A percentile compares a stretch with the other conserved stretches of the same genome.
These are phyloP conservation scores for Trichoderma aggressivum DNA, from an alignment of 2,329 filamentous ascomycete species.

Conservation along the genomic window DNA sequence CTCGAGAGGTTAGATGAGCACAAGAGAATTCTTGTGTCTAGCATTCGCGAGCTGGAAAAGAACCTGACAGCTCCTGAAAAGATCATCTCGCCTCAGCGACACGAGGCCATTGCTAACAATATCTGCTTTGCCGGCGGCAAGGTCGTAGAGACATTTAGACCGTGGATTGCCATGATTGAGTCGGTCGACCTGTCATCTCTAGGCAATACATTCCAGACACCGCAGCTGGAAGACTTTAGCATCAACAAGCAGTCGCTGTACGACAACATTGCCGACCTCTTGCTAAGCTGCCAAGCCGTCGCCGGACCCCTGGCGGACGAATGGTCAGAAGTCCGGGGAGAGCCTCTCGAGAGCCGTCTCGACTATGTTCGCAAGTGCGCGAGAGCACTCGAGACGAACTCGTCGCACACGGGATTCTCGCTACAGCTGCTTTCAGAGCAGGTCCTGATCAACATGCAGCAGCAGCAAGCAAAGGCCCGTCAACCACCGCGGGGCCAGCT, in stretches of 20 bases:
- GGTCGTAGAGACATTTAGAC: constrained; percentile 83
- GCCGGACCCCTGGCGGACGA: constrained; percentile 89
- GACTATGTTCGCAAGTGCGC: constrained; percentile 75
- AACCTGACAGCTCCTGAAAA: constrained; percentile 75
- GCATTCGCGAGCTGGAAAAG: constrained; percentile 83
- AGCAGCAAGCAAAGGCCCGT: constrained; percentile 39
- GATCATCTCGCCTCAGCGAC: constrained; percentile 72
- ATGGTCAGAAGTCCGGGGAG: constrained; percentile 89
- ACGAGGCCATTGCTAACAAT: constrained; percentile 76
- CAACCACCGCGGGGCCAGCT: constrained; percentile 48
- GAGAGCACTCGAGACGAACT: constrained; percentile 78
- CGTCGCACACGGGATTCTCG: constrained; percentile 83
- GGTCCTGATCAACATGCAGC: constrained; percentile 56
- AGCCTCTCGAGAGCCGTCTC: constrained; percentile 82
- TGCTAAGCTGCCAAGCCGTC: constrained; percentile 86
- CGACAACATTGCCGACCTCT: constrained; percentile 85
- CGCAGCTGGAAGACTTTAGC: constrained; percentile 81
- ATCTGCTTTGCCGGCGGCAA: constrained; percentile 75
- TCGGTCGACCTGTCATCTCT: constrained; percentile 84
- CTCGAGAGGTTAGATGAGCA: constrained; percentile 82
- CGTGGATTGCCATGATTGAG: constrained; percentile 86
- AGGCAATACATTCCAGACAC: constrained; percentile 74
- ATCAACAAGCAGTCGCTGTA: constrained; percentile 91
- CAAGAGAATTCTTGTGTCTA: constrained; percentile 79
- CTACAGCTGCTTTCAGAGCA: constrained; percentile 84